phyloP scores from a whole-genome alignment of 257 asterid genomes.

The Datura wrightii region DNA sequence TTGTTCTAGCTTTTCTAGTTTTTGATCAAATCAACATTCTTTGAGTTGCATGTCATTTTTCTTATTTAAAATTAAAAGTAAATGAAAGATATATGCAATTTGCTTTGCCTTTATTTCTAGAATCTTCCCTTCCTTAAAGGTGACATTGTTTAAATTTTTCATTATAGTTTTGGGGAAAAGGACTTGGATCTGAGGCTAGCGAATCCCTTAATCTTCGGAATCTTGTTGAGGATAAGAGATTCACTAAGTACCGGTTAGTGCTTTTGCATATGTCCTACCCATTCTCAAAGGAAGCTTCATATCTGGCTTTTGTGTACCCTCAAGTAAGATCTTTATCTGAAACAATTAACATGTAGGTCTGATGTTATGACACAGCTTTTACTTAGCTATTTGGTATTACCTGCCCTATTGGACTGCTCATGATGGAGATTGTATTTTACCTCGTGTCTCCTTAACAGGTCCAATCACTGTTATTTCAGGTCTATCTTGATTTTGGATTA shows the following conservation, averaged over 20 bases:
- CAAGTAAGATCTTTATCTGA: slow-evolving; percentile 54
- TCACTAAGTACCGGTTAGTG: slow-evolving; percentile 69
- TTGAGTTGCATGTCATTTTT: not conserved
- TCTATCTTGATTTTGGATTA: slow-evolving; percentile 93
- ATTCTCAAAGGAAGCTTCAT: slow-evolving; percentile 91
- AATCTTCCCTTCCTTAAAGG: not conserved
- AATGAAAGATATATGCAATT: not conserved
- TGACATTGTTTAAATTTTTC: slow-evolving; percentile 20
- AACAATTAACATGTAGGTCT: not conserved
- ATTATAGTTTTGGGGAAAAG: slow-evolving; percentile 77
- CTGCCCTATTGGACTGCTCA: not conserved
- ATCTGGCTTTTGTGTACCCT: slow-evolving; percentile 85
- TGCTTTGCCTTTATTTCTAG: not conserved
- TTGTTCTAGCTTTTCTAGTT: not conserved
- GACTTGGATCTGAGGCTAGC: slow-evolving; percentile 88
- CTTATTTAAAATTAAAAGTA: not conserved
- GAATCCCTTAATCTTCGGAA: slow-evolving; percentile 87
- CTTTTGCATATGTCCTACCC: slow-evolving; percentile 93
- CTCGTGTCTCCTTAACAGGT: not conserved
- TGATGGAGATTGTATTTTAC: slow-evolving; percentile 26
- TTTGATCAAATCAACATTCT: not conserved
- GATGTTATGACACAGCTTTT: not conserved
- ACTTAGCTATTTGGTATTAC: not conserved
- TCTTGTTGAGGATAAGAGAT: slow-evolving; percentile 83
- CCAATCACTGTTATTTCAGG: slow-evolving; percentile 47